Conservation (phyloP, 805 yeast species). For the Sungouiozyma intestinalis region DNA sequence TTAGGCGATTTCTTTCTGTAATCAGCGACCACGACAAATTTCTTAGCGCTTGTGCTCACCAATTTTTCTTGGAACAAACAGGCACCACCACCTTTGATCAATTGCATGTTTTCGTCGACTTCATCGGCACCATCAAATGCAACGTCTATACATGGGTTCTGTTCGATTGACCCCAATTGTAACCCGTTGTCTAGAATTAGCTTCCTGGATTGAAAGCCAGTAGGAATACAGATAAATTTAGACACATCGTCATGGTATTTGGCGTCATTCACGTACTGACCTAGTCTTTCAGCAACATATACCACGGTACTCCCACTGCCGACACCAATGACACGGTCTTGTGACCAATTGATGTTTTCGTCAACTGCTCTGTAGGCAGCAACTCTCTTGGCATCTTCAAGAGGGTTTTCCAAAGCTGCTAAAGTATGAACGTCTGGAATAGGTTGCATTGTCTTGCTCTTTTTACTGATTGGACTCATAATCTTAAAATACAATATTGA, state of each 20-base stretch:
- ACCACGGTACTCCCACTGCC: conserved; percentile 98
- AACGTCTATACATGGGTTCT: conserved; percentile 71
- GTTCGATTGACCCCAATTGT: conserved; percentile 70
- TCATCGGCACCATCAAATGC: conserved; percentile 99
- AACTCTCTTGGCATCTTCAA: conserved; percentile 77
- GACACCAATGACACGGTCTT: conserved; percentile 73
- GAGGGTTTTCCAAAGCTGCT: conserved; percentile 22
- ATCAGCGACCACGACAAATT: conserved; percentile 85
- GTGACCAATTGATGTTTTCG: conserved; percentile 41
- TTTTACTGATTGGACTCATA: neutral
- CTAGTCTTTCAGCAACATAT: conserved; percentile 92
- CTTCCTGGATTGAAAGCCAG: conserved; percentile 91
- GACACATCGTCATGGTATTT: conserved; percentile 28
- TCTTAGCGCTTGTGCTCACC: conserved; percentile 70
- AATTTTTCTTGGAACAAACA: conserved; percentile 93
- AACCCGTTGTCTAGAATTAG: conserved; percentile 76
- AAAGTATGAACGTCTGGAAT: conserved; percentile 6
- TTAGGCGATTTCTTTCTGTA: conserved; percentile 66
- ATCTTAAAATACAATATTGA: no score
- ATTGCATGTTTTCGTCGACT: conserved; percentile 67
- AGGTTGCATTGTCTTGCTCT: neutral
- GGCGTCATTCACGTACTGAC: conserved; percentile 34
- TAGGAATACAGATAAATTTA: conserved; percentile 73
- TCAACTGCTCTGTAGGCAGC: conserved; percentile 94
- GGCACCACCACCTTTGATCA: conserved; percentile 98